Base-by-base conservation (phyloP, 176 grass and related monocot genomes). In the Paspalum vaginatum region DNA sequence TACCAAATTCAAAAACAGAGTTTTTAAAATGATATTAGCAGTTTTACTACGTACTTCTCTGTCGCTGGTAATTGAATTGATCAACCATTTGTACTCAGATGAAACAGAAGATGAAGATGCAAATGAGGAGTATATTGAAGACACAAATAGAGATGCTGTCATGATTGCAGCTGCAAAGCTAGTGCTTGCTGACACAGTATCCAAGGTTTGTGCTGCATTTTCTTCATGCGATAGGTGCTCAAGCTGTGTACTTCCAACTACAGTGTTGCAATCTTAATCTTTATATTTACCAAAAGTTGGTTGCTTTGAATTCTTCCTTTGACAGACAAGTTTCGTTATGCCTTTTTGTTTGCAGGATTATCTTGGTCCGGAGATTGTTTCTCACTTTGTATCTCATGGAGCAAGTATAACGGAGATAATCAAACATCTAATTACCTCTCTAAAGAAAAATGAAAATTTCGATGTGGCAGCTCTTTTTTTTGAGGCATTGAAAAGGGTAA, bases 21-120 rank as follows among this genome's bases (percentile, higher is more conserved):
- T 5, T 38, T 87, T 62, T 16, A 65, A 65, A 58, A 76, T 71
- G n/a, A 77, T 89, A 17, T 58, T 65, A 51, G 11, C 53, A 79
- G 22, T 43, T 76, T 25, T 86, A 67, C 43, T 70, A 11, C 20
- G 17, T 24, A 68, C 9, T 72, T 38, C 13, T 55, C 68, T 63
- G 6, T 87, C 77, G 12, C 26, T 87, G 52, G 64, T 65, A 20
- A 77, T 69, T 51, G 40, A 62, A 87, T 76, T 46, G 49, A 61
- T 72, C 22, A 73, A 72, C 11, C 85, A 37, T 83, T 51, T 7
- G 75, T 77, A 65, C 72, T 75, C 90, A 98, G 96, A 95, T 89
- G 96, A 98, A 87, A 98, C 92, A 51, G 96, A 98, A 89, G 96
- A 95, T 85, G 96, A 98, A 85, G 88, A 95, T 77, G 90, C 96